These are phyloP conservation scores for Sclerotinia nivalis DNA, from an alignment of 2,329 filamentous ascomycete species.

Conservation along the genomic window DNA sequence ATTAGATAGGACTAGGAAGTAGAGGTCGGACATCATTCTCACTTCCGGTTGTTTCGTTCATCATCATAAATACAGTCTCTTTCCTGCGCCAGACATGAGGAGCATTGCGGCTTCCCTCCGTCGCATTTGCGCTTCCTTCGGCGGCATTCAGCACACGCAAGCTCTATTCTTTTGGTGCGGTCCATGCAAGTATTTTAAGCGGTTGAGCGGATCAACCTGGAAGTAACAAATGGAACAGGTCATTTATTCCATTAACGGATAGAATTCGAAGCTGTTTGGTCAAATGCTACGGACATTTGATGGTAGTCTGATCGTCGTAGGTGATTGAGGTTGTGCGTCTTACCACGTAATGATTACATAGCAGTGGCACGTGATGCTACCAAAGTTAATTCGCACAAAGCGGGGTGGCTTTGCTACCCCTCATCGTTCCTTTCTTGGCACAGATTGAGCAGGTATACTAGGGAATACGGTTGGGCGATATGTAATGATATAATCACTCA, in stretches of 20 bases:
- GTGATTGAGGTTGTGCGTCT: not conserved
- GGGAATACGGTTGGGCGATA: too few relatives aligned
- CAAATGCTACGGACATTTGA: not conserved
- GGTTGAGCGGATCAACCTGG: not conserved
- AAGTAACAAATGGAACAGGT: too few relatives aligned
- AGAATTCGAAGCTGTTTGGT: not conserved
- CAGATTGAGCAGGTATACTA: too few relatives aligned
- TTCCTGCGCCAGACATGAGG: not conserved
- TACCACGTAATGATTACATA: not conserved
- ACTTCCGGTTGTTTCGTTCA: not conserved
- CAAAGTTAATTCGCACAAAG: too few relatives aligned
- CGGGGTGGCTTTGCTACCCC: too few relatives aligned
- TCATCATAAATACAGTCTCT: not conserved
- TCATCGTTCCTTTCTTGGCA: too few relatives aligned
- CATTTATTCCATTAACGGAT: not conserved
- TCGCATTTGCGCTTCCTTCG: constrained; percentile 6
- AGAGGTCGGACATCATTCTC: not conserved
- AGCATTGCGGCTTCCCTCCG: not conserved
- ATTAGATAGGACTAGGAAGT: not conserved
- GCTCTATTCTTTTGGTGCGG: not conserved
- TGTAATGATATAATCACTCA: too few relatives aligned
- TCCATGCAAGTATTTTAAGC: not conserved
- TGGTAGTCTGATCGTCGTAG: not conserved
- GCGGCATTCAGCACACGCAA: constrained; percentile 7
- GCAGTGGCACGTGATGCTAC: not conserved